Evolutionary conservation across 108 stramenopile genomes (phyloP).

Genomic region (Asterionellopsis glacialis): DNA sequence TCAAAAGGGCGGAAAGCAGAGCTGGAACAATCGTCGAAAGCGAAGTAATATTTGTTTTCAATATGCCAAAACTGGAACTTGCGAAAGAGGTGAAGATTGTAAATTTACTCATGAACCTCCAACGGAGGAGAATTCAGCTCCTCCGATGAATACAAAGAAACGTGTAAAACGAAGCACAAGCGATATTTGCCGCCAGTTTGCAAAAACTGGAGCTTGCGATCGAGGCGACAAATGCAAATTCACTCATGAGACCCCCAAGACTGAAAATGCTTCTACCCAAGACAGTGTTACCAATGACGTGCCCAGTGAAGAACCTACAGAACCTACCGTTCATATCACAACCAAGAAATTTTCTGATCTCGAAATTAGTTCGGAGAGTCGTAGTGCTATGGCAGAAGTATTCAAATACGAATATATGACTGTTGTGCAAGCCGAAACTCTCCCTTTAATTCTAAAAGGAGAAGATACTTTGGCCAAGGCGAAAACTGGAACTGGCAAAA

Average conservation of each 20-base stretch:
- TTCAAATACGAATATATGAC: slow-evolving; percentile 73
- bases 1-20: too few relatives aligned
- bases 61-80: slow-evolving; percentile 8
- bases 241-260: too few relatives aligned
- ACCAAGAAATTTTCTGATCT: slow-evolving; percentile 35
- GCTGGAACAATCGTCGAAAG: too few relatives aligned
- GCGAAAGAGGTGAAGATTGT: slow-evolving; percentile 10
- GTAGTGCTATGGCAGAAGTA: slow-evolving; percentile 57
- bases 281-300: too few relatives aligned
- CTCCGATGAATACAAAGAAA: too few relatives aligned
- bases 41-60: slow-evolving; percentile 6
- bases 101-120: slow-evolving; percentile 6
- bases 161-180: too few relatives aligned
- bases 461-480: slow-evolving; percentile 54
- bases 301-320: too few relatives aligned
- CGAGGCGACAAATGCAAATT: too few relatives aligned
- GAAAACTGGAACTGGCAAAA: slow-evolving; percentile 92
- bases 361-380: slow-evolving; percentile 20
- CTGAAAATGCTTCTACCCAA: too few relatives aligned
- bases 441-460: slow-evolving; percentile 45
- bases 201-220: too few relatives aligned
- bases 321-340: slow-evolving; percentile 20
- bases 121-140: background rate
- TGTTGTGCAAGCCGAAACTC: slow-evolving; percentile 63
- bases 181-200: too few relatives aligned